phyloP scores from a whole-genome alignment of 2,329 filamentous ascomycete genomes.

The Plectosphaerella cucumerina region DNA sequence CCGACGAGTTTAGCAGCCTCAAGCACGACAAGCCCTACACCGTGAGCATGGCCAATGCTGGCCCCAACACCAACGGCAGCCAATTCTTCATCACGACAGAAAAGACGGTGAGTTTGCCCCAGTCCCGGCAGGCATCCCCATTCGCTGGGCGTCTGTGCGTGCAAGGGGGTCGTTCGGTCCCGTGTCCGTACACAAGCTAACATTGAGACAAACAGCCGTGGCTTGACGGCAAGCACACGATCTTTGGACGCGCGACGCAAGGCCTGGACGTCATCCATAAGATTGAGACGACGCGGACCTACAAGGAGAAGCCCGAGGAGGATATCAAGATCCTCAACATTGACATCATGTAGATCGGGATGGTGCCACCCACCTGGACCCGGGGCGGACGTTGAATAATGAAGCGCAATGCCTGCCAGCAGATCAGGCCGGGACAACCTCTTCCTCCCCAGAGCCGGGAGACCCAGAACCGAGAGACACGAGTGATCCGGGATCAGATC shows the following conservation, averaged over 20 bases:
- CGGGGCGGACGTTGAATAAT: no score
- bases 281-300: constrained; percentile 86
- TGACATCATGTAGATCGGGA: constrained; percentile 46
- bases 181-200: constrained; percentile 14
- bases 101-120: constrained; percentile 66
- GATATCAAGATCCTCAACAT: constrained; percentile 98
- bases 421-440: background rate
- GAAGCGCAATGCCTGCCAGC: background rate
- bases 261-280: constrained; percentile 92
- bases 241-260: constrained; percentile 87
- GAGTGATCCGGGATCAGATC: background rate
- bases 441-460: background rate
- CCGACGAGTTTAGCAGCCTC: constrained; percentile 87
- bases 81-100: constrained; percentile 99
- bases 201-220: constrained; percentile 56
- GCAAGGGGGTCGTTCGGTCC: constrained; percentile 6
- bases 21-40: constrained; percentile 97
- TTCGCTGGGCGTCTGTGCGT: background rate
- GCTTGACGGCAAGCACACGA: constrained; percentile 94
- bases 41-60: constrained; percentile 95
- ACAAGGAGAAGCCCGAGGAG: constrained; percentile 90
- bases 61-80: constrained; percentile 89
- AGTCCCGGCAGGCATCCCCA: background rate
- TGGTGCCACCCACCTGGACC: no score
- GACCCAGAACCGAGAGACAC: background rate